phyloP scores from a whole-genome alignment of 2,329 filamentous ascomycete species.

The Incumbomyces delicatus region DNA sequence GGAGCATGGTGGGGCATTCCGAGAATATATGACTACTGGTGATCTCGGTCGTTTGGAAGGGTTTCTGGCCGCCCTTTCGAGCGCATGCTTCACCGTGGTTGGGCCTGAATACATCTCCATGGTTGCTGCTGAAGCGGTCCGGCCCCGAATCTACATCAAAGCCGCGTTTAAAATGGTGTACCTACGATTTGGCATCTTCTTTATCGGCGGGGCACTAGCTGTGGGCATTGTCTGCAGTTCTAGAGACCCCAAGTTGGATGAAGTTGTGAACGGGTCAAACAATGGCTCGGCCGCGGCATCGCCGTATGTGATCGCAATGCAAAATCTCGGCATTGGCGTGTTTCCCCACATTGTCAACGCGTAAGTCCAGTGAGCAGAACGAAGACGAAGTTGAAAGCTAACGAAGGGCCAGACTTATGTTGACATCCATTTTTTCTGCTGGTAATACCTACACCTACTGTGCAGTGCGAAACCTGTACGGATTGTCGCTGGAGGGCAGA shows the following conservation, averaged over 20 bases:
- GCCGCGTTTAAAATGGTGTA: slow-evolving; percentile 67
- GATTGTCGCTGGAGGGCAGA: slow-evolving; percentile 55
- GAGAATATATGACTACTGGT: slow-evolving; percentile 55
- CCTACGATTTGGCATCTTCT: slow-evolving; percentile 65
- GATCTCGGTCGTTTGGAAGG: slow-evolving; percentile 43
- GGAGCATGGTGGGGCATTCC: slow-evolving; percentile 54
- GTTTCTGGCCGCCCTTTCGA: slow-evolving; percentile 60
- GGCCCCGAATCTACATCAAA: slow-evolving; percentile 58
- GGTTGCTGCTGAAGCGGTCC: slow-evolving; percentile 57
- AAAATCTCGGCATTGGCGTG: slow-evolving; percentile 42
- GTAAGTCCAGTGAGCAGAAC: slow-evolving; percentile 30
- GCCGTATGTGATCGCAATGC: slow-evolving; percentile 55
- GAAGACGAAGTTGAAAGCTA: slow-evolving; percentile 46
- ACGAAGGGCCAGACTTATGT: slow-evolving; percentile 25
- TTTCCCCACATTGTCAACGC: slow-evolving; percentile 52
- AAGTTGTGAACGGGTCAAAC: slow-evolving; percentile 36
- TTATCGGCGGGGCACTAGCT: slow-evolving; percentile 59
- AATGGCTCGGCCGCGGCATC: slow-evolving; percentile 44
- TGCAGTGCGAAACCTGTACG: slow-evolving; percentile 50
- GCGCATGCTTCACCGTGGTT: slow-evolving; percentile 54
- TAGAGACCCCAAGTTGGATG: slow-evolving; percentile 48
- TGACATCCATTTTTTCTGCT: slow-evolving; percentile 47
- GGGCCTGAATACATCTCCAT: slow-evolving; percentile 55
- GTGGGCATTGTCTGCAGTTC: slow-evolving; percentile 62
- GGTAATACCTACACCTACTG: slow-evolving; percentile 48